Evolutionary conservation across 2,329 filamentous ascomycete genomes (phyloP).

Genomic region (Colletotrichum australisinense): DNA sequence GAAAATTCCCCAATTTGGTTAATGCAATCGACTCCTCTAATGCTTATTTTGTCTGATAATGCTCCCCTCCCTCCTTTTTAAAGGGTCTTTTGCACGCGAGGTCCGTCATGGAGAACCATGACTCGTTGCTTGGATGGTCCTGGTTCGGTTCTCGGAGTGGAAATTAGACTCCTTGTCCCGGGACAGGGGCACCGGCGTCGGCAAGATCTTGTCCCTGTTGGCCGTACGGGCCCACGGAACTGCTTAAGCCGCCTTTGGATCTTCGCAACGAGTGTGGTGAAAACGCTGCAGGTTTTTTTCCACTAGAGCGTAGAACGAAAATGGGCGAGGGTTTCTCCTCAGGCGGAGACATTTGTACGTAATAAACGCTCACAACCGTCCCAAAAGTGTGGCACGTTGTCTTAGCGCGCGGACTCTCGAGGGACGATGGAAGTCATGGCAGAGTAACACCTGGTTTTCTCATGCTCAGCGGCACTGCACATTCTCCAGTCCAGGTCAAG

Average conservation of each 20-base stretch:
- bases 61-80: neutral
- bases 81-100: neutral
- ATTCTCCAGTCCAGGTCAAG: neutral
- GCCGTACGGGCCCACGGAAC: conserved; percentile 2
- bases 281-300: too few species aligned
- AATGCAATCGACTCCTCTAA: neutral
- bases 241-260: neutral
- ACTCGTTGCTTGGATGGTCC: neutral
- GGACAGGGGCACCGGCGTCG: neutral
- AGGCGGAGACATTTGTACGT: neutral
- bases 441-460: too few species aligned
- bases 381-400: neutral
- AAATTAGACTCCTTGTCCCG: neutral
- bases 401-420: neutral
- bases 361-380: neutral
- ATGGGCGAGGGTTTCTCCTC: neutral
- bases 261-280: neutral
- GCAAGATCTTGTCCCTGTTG: neutral
- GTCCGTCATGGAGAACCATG: neutral
- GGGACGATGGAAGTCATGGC: neutral
- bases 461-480: neutral
- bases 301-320: neutral
- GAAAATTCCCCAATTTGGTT: conserved; percentile 6
- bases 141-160: neutral
- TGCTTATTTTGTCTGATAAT: neutral